Conservation (phyloP, 768 basidiomycete genomes). For the Saitozyma sp. region DNA sequence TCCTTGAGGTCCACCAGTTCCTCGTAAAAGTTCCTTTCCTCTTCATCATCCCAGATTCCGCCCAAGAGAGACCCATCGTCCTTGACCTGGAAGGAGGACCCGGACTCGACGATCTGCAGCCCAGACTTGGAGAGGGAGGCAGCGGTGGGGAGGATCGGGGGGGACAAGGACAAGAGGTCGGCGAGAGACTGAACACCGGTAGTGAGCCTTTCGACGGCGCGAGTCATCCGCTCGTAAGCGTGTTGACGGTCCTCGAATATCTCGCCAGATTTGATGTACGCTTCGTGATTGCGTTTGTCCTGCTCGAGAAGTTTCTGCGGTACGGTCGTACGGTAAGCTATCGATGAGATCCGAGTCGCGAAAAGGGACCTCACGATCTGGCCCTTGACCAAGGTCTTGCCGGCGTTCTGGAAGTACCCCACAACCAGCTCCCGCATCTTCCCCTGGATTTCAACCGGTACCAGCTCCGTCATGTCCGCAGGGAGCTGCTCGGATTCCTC, state of each 20-base stretch:
- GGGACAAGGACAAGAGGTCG: constrained; percentile 78
- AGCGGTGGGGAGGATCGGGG: constrained; percentile 79
- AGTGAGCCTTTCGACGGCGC: constrained; percentile 86
- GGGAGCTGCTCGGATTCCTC: constrained; percentile 13
- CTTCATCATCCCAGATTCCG: constrained; percentile 98
- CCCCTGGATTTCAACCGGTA: constrained; percentile 81
- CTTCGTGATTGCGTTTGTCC: constrained; percentile 94
- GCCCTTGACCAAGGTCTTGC: constrained; percentile 86
- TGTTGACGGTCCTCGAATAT: constrained; percentile 99
- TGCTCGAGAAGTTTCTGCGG: constrained; percentile 88
- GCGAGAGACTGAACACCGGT: constrained; percentile 88
- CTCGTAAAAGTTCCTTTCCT: constrained; percentile 90
- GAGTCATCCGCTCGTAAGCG: constrained; percentile 98
- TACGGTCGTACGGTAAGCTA: not conserved
- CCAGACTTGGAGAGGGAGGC: constrained; percentile 56
- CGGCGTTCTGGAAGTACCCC: constrained; percentile 85
- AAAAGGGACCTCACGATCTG: constrained; percentile 64
- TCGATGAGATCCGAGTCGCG: not conserved
- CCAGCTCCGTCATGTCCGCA: constrained; percentile 64
- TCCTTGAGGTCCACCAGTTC: constrained; percentile 88
- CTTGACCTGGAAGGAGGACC: constrained; percentile 52
- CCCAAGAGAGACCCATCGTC: constrained; percentile 63
- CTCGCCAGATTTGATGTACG: constrained; percentile 97
- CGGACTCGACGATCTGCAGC: constrained; percentile 51
- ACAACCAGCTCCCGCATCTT: constrained; percentile 91